Evolutionary conservation across 331 rosid genomes (phyloP), one percentile per base, ranked within the genome.

Genomic region (Quercus lobata): DNA sequence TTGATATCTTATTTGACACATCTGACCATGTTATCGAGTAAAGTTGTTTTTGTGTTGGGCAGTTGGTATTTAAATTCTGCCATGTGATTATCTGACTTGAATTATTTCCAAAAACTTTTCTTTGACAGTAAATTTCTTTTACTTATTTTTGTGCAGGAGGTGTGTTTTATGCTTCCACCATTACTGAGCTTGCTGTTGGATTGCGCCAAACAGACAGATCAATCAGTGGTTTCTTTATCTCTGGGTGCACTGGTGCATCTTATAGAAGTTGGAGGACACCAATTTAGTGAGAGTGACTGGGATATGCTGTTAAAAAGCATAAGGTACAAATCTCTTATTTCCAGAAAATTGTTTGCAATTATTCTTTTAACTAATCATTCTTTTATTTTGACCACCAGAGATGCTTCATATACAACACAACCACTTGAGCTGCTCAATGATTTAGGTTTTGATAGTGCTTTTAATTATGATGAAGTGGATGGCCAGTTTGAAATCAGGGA

Each of bases 221-320:
- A 96, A 82, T 88, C 98, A 0, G 99, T 96, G 80, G 99, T 96
- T 76, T 96, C 99, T 68, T 87, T 96, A 84, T 91, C 99, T 84
- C 94, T 96, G 73, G 99, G 97, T 83, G 99, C 99, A 61, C 83
- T 96, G 74, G 97, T 89, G 78, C 99, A 96, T 87, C 95, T 96
- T 75, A 92, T 91, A 81, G 98, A 96, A 85, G 99, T 93, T 22
- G 99, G 99, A 76, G 99, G 99, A 71, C 99, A 96, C 88, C 99
- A 96, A 77, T 96, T 96, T 78, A 93, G 97, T 79, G 95, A 89
- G 75, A 86, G 78, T 29, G 99, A 96, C 82, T 96, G 99, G 99
- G 95, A 96, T 79, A 92, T 94, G 18, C 86, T 96, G 78, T 88
- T 96, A 84, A 93, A 85, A 84, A 93, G 99, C 93, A 88, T 93